Evolutionary conservation across 176 grass and related monocot genomes (phyloP), one percentile per base, ranked within the genome.

Genomic region (Eragrostis nindensis): DNA sequence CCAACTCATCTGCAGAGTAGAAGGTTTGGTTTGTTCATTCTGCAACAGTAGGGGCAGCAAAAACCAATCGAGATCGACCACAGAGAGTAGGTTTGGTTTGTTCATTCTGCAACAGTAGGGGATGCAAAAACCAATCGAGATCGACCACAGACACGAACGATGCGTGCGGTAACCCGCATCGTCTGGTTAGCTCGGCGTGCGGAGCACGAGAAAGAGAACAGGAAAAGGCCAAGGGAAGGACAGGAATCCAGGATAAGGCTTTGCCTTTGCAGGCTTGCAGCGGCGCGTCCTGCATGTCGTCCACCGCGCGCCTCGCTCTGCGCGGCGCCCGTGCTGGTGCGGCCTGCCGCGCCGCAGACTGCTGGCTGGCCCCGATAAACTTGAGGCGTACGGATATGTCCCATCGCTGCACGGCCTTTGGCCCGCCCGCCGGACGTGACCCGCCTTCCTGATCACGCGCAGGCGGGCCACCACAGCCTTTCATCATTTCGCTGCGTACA

Each of bases 401-500:
- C 47, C 77, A 39, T 81, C 78, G 32, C 15, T 81, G 85, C 85
- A 81, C 77, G 77, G 84, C 32, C 32, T 14, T 7, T 68, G 84
- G 77, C 40, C 32, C 32, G 32, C 62, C 69, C 77, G 4, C 39
- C 62, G 2, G 76, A 80, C 22, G 62, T 29, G 74, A 85, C 66
- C 66, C 29, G 15, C 11, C 53, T n/a, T n/a, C n/a, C 54, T 53
- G 42, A 39, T 63, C 52, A 2, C 8, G 1, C 22, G 46, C 47
- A 11, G 8, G 71, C 18, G 65, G 9, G 10, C 40, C 8, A 21
- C 2, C 0, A 0, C 60, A 44, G 15, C 17, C 65, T 0, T 14
- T 27, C 50, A 57, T 74, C 46, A 53, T 73, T 54, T 54, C 70
- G 26, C 27, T 73, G 69, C 43, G 68, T 48, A 8, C 43, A 29